Evolutionary conservation across 257 asterid genomes (phyloP).

Genomic region (Ilex asprella): DNA sequence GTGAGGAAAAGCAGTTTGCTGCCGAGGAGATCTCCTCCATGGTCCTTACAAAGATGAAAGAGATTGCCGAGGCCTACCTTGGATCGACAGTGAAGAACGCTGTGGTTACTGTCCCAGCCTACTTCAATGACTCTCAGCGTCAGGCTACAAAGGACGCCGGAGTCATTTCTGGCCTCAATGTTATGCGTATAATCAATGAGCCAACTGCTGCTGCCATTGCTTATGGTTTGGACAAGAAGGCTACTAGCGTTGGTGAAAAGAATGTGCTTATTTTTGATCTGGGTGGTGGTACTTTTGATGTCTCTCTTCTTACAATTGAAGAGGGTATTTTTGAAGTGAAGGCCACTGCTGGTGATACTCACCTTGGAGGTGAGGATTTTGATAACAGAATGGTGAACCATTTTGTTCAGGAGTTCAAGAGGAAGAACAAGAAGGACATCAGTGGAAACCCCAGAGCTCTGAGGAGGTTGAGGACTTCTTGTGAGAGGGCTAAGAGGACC

Average conservation of each 20-base stretch:
- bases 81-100: neutral
- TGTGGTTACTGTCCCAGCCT: neutral
- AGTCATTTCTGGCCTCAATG: neutral
- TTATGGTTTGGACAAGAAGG: neutral
- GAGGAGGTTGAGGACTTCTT: slow-evolving; percentile 27
- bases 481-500: slow-evolving; percentile 26
- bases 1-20: neutral
- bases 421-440: slow-evolving; percentile 29
- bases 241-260: neutral
- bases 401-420: slow-evolving; percentile 22
- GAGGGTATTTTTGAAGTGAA: slow-evolving; percentile 21
- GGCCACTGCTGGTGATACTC: slow-evolving; percentile 25
- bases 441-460: slow-evolving; percentile 23
- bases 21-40: neutral
- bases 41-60: neutral
- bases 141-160: neutral
- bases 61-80: neutral
- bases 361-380: slow-evolving; percentile 25
- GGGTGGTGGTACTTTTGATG: slow-evolving; percentile 1
- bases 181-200: neutral
- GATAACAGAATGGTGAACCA: slow-evolving; percentile 21
- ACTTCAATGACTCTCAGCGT: neutral
- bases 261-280: neutral
- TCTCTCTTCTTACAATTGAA: neutral
- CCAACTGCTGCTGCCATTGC: neutral